A percentile compares a stretch with the other conserved stretches of the same genome.
Conservation (phyloP, 2,329 filamentous ascomycete species). For the Alternaria postmessia region DNA sequence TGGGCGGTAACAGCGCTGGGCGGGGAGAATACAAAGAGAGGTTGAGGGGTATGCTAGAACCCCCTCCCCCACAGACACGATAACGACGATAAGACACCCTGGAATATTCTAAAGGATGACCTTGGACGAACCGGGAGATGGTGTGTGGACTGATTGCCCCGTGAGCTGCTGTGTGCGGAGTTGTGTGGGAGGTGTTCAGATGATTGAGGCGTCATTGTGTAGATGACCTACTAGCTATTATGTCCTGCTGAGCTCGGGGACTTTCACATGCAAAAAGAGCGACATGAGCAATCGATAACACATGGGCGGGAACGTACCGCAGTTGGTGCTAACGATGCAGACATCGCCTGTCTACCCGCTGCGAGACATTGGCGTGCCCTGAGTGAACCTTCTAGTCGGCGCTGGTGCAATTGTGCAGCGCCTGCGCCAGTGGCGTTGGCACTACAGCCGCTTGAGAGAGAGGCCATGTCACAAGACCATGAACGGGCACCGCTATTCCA, state of each 20-base stretch:
- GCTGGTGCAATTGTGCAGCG: constrained; percentile 32
- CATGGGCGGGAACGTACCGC: constrained; percentile 28
- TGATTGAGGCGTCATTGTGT: constrained; percentile 10
- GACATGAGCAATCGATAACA: constrained; percentile 25
- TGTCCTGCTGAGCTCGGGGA: constrained; percentile 35
- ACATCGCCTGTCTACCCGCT: constrained; percentile 35
- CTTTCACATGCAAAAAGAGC: constrained; percentile 44
- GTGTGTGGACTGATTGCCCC: constrained; percentile 37
- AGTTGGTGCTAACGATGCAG: constrained; percentile 26
- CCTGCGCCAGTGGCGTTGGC: constrained; percentile 38
- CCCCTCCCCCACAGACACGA: constrained; percentile 32
- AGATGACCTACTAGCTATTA: constrained; percentile 24
- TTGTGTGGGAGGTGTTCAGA: constrained; percentile 4
- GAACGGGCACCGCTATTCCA: constrained; percentile 22
- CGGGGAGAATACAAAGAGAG: not conserved
- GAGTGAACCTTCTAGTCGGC: constrained; percentile 27
- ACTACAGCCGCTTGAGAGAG: constrained; percentile 24
- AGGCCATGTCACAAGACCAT: constrained; percentile 44
- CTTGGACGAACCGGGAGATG: constrained; percentile 26
- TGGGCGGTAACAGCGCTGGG: constrained; percentile 7
- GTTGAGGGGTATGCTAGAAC: constrained; percentile 19
- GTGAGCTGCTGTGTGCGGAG: constrained; percentile 33
- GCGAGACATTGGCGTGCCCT: constrained; percentile 44
- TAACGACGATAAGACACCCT: constrained; percentile 35
- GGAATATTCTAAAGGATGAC: constrained; percentile 26